Conservation (phyloP, 1,284 basidiomycete species). For the Phenoliferia sp. region DNA sequence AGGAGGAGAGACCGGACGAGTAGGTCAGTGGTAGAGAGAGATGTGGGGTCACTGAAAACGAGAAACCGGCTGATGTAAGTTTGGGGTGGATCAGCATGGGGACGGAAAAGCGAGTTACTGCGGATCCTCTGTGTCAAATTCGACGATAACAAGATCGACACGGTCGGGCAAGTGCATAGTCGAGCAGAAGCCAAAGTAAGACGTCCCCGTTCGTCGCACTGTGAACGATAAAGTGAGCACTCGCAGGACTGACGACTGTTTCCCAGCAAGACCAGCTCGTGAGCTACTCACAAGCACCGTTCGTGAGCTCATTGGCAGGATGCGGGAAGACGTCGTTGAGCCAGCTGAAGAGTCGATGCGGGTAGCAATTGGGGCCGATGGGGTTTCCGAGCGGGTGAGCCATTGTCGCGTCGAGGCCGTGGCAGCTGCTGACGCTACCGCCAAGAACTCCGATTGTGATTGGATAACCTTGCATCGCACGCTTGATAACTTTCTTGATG, state of each 20-base stretch:
- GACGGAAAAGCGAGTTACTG: constrained; percentile 53
- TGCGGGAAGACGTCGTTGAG: constrained; percentile 92
- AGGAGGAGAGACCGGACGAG: constrained; percentile 83
- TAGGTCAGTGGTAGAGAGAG: constrained; percentile 79
- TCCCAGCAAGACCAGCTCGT: not conserved
- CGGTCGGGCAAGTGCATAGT: constrained; percentile 84
- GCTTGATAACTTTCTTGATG: constrained; percentile 73
- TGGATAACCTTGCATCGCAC: constrained; percentile 76
- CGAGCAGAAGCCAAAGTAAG: constrained; percentile 88
- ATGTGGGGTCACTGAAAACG: constrained; percentile 57
- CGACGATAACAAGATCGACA: constrained; percentile 86
- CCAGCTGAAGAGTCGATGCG: constrained; percentile 86
- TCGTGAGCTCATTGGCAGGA: constrained; percentile 88
- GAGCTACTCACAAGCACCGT: constrained; percentile 59
- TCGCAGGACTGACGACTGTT: not conserved
- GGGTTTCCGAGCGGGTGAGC: constrained; percentile 59
- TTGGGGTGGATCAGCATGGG: not conserved
- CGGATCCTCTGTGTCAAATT: constrained; percentile 82
- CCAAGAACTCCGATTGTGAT: constrained; percentile 87
- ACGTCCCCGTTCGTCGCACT: constrained; percentile 77
- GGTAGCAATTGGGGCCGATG: constrained; percentile 77
- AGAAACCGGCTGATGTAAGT: not conserved
- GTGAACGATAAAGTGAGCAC: not conserved
- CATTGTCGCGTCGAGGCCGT: constrained; percentile 67
- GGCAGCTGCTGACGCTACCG: constrained; percentile 89